Conservation (phyloP, 768 basidiomycete genomes). For the Exidia glandulosa region DNA sequence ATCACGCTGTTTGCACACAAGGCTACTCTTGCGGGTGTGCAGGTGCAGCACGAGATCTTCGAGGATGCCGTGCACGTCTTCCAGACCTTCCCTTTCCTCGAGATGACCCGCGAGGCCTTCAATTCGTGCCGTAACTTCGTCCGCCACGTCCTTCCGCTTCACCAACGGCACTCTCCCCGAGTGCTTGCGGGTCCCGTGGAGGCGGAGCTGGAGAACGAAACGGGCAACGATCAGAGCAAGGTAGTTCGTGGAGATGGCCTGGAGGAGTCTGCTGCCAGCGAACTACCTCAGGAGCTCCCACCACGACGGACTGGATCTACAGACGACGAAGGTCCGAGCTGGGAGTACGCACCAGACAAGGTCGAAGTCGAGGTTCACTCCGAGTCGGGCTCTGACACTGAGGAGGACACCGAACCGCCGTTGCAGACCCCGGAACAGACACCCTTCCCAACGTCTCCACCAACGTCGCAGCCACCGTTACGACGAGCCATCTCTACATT, state of each 20-base stretch:
- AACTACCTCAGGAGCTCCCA: conserved; percentile 16
- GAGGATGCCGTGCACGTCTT: conserved; percentile 94
- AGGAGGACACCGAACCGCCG: background rate
- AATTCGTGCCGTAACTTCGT: conserved; percentile 62
- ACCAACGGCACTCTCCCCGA: conserved; percentile 39
- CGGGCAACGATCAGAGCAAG: conserved; percentile 51
- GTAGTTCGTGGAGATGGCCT: conserved; percentile 69
- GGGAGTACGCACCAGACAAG: conserved; percentile 25
- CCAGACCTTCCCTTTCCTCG: conserved; percentile 75
- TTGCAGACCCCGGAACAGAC: background rate
- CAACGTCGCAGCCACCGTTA: background rate
- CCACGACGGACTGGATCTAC: background rate
- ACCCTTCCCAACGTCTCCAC: no score
- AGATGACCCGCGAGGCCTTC: conserved; percentile 54
- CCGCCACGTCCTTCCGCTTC: conserved; percentile 41
- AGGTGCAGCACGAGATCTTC: conserved; percentile 79
- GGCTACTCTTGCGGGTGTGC: conserved; percentile 74
- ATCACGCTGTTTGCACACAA: conserved; percentile 88
- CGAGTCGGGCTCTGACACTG: background rate
- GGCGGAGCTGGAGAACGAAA: conserved; percentile 54
- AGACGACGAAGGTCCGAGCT: conserved; percentile 35
- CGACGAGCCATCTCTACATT: background rate
- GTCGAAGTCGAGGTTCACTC: conserved; percentile 8
- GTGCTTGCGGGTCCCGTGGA: conserved; percentile 45
- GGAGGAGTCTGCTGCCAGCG: conserved; percentile 28